phyloP scores from a whole-genome alignment of 768 basidiomycete genomes.

The Trametes cinnabarina region DNA sequence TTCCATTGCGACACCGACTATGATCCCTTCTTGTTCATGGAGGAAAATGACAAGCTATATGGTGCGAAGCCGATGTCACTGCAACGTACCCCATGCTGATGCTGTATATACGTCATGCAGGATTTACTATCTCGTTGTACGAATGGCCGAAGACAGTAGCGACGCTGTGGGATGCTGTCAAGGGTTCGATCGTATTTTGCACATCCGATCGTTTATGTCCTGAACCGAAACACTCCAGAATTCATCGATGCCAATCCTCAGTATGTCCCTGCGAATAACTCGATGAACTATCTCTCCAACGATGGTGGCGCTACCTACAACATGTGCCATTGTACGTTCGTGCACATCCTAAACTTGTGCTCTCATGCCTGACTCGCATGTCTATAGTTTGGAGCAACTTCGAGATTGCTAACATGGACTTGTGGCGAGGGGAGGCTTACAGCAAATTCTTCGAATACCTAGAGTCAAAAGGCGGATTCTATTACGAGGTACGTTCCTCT shows the following conservation, averaged over 20 bases:
- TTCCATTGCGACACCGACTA: conserved; percentile 66
- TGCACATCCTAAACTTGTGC: not conserved
- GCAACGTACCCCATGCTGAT: not conserved
- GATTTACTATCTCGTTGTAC: conserved; percentile 63
- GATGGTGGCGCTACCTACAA: conserved; percentile 65
- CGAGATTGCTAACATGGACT: conserved; percentile 84
- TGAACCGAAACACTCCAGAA: conserved; percentile 33
- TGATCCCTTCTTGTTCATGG: conserved; percentile 71
- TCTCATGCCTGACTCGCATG: not conserved
- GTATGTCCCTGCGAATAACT: conserved; percentile 54
- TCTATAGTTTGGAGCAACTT: conserved; percentile 63
- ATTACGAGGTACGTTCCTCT: conserved; percentile 66
- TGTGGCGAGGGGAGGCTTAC: conserved; percentile 86
- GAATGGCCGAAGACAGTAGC: conserved; percentile 65
- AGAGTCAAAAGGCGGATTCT: conserved; percentile 83
- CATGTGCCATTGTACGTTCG: conserved; percentile 56
- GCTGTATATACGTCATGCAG: conserved; percentile 24
- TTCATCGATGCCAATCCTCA: conserved; percentile 56
- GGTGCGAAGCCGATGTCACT: conserved; percentile 37
- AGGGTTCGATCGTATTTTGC: conserved; percentile 35
- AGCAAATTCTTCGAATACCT: conserved; percentile 79
- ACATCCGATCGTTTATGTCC: not conserved
- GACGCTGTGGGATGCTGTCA: conserved; percentile 59
- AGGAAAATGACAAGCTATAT: conserved; percentile 67
- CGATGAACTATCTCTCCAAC: conserved; percentile 63